Conservation (phyloP, 805 yeast genomes). For the Candida koratica region DNA sequence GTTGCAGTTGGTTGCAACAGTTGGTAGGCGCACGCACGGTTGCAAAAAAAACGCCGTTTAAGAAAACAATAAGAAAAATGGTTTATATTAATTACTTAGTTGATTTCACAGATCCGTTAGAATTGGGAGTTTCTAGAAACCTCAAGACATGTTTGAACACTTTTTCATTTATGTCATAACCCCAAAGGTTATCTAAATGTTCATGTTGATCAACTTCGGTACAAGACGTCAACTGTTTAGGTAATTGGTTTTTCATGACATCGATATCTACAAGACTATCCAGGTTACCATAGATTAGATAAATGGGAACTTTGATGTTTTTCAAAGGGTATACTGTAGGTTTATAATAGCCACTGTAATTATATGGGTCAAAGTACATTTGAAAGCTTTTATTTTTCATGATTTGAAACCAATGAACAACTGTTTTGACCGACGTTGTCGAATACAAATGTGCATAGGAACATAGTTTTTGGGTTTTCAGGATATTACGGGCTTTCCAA, state of each 20-base stretch:
- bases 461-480: constrained; percentile 67
- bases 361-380: constrained; percentile 69
- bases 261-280: constrained; percentile 88
- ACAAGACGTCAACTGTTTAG: constrained; percentile 45
- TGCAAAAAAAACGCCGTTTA: constrained; percentile 1
- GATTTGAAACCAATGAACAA: constrained; percentile 96
- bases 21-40: constrained; percentile 2
- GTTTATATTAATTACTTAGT: no score
- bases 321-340: constrained; percentile 39
- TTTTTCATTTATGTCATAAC: constrained; percentile 47
- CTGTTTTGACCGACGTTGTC: constrained; percentile 84
- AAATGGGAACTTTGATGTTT: constrained; percentile 57
- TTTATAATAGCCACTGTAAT: constrained; percentile 21
- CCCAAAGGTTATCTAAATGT: constrained; percentile 91
- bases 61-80: neutral
- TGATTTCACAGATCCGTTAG: neutral
- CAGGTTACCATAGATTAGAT: constrained; percentile 69
- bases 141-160: constrained; percentile 34
- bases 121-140: neutral
- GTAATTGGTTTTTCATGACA: constrained; percentile 66
- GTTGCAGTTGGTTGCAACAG: constrained; percentile 3
- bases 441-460: constrained; percentile 86
- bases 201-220: constrained; percentile 69
- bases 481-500: constrained; percentile 76
- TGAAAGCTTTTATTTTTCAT: constrained; percentile 74